phyloP scores from a whole-genome alignment of 352 stramenopile species.

The Saprolegnia parasitica region DNA sequence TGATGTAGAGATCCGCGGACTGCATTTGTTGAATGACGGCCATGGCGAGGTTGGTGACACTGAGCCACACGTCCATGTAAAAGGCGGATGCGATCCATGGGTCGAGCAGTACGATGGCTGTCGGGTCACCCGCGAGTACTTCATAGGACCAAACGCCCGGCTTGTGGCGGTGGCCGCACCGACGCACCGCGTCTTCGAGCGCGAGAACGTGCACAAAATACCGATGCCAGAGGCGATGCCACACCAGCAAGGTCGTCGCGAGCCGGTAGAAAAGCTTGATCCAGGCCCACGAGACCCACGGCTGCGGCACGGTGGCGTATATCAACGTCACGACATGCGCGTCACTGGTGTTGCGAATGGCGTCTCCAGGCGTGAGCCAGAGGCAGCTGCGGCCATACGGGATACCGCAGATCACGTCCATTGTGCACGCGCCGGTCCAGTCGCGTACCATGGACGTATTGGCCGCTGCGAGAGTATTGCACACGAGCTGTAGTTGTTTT shows the following conservation, averaged over 20 bases:
- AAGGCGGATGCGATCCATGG: not conserved
- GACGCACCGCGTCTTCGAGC: not conserved
- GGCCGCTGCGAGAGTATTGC: not conserved
- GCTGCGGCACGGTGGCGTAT: not conserved
- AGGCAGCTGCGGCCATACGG: not conserved
- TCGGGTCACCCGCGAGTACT: not conserved
- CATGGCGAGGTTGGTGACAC: not conserved
- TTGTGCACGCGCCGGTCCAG: not conserved
- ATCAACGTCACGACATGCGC: not conserved
- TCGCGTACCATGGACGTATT: not conserved
- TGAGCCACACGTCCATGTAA: not conserved
- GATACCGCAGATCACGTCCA: not conserved
- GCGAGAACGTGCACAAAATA: not conserved
- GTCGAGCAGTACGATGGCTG: slow-evolving; percentile 5
- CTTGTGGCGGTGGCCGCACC: not conserved
- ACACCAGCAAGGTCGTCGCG: not conserved
- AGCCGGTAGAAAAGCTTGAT: not conserved
- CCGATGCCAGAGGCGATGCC: not conserved
- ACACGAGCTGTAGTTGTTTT: not conserved
- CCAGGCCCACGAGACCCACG: not conserved
- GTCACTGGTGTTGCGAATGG: not conserved
- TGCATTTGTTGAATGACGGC: not conserved
- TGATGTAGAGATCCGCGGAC: not conserved
- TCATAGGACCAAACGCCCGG: not conserved
- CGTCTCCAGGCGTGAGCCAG: not conserved